phyloP scores from a whole-genome alignment of 768 basidiomycete species.

The Suillus subaureus region DNA sequence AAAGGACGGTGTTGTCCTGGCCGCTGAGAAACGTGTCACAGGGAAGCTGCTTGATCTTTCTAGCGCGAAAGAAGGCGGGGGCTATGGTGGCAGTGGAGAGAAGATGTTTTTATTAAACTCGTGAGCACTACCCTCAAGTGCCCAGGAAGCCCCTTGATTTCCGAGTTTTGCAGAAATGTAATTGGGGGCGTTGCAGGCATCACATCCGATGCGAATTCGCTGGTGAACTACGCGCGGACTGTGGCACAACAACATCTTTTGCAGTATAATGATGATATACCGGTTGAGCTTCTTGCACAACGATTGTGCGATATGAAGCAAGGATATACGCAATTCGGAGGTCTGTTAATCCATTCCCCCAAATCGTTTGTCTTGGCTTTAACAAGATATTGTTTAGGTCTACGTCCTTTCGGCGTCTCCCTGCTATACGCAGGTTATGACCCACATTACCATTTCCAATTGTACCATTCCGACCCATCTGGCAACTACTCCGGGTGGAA shows the following conservation, averaged over 20 bases:
- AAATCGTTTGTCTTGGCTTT: neutral
- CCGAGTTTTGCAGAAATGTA: conserved; percentile 68
- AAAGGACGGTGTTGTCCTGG: conserved; percentile 88
- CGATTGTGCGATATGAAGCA: conserved; percentile 97
- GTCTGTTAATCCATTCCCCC: conserved; percentile 40
- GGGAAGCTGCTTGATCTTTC: conserved; percentile 95
- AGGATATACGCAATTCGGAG: conserved; percentile 96
- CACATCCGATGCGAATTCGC: conserved; percentile 96
- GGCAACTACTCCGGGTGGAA: conserved; percentile 99
- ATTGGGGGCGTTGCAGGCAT: conserved; percentile 94
- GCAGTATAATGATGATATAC: conserved; percentile 95
- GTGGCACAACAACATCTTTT: conserved; percentile 90
- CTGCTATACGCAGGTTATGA: conserved; percentile 97
- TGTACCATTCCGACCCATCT: conserved; percentile 97
- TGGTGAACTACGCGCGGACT: conserved; percentile 91
- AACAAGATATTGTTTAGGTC: conserved; percentile 47
- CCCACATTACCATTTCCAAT: conserved; percentile 93
- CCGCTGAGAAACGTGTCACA: conserved; percentile 97
- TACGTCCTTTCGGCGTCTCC: conserved; percentile 97
- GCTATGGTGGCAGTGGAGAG: conserved; percentile 95
- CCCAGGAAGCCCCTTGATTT: neutral
- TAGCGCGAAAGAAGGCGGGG: conserved; percentile 73
- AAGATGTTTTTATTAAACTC: conserved; percentile 96
- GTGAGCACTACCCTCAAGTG: conserved; percentile 43
- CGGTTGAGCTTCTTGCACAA: conserved; percentile 94